Base-by-base conservation (phyloP, 148 eudicot species). In the Fagopyrum tataricum region DNA sequence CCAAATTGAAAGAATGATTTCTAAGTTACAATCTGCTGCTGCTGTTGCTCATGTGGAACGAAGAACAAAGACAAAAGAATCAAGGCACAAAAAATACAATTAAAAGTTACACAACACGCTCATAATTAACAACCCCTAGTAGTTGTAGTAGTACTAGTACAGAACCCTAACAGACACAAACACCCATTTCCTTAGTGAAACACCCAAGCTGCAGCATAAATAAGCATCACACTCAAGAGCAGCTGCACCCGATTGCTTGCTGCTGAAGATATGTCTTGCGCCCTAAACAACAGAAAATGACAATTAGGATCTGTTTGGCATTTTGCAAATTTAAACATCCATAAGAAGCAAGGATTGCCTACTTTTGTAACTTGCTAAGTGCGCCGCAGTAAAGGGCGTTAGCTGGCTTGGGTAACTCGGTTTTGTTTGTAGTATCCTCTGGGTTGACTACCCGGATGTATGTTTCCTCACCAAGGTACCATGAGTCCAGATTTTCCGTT, bases 381-480 rank as follows among this genome's bases (percentile, higher is more conserved):
- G 92, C 82, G 37, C 99, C 99, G 67, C 99, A 95, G 81, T 67
- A 95, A 5, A 92, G 96, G 72, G 82, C 90, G 74, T 92, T 95
- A 9, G 85, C 91, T 2, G 97, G 99, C 53, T 76, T 78, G 46
- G 96, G 86, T 31, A 90, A 72, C 87, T 92, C 97, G 4, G 93
- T 88, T 82, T 90, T 88, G 90, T 80, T 80, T 67, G 47, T 82
- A 14, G 77, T 44, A 23, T 70, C 71, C 86, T 91, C 99, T 7
- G 91, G 89, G 80, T 95, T 95, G 67, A 88, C 79, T 21, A 95
- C 89, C 80, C 85, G 82, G 73, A 95, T 74, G 55, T 95, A 95
- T 15, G 99, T 95, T 78, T 95, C 99, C 83, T 95, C 92, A 55
- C 99, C 99, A 13, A 92, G 99, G 71, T 88, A 92, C 99, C 99